These are phyloP conservation scores for Verticillium dahliae DNA, from an alignment of 2,329 filamentous ascomycete genomes.

Conservation along the genomic window DNA sequence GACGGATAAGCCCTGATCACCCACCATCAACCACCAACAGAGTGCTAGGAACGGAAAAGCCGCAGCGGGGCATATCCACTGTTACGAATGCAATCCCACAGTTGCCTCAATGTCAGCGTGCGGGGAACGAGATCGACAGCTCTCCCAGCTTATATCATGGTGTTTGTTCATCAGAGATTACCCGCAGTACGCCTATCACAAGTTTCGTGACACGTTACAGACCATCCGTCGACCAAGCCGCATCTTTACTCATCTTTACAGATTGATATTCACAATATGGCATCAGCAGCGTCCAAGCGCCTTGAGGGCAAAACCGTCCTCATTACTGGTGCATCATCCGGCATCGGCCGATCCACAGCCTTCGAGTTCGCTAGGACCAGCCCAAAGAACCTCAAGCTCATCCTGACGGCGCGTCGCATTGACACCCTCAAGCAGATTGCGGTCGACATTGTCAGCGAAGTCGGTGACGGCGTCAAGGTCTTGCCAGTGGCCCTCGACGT, in stretches of 20 bases:
- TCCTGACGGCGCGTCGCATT: slow-evolving; percentile 81
- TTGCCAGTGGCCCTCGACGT: slow-evolving; percentile 81
- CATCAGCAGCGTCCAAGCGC: slow-evolving; percentile 68
- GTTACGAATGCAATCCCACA: background rate
- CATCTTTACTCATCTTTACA: slow-evolving; percentile 1
- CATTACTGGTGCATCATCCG: slow-evolving; percentile 90
- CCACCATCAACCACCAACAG: background rate
- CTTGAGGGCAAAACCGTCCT: slow-evolving; percentile 89
- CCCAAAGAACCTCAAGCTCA: slow-evolving; percentile 71
- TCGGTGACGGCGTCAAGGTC: slow-evolving; percentile 75
- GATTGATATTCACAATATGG: slow-evolving; percentile 17
- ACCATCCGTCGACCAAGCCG: background rate
- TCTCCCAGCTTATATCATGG: background rate
- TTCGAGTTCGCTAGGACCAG: slow-evolving; percentile 86
- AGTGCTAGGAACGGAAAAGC: background rate
- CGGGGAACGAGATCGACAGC: background rate
- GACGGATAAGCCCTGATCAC: background rate
- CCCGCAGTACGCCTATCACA: background rate
- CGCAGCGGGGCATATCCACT: background rate
- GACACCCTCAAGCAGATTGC: slow-evolving; percentile 74
- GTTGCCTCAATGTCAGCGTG: background rate
- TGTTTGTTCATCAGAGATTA: background rate
- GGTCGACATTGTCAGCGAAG: slow-evolving; percentile 66
- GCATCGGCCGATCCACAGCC: slow-evolving; percentile 82
- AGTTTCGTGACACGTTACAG: background rate